Conservation (phyloP, 164 flowering plant genomes). For the Cinnamomum chago region DNA sequence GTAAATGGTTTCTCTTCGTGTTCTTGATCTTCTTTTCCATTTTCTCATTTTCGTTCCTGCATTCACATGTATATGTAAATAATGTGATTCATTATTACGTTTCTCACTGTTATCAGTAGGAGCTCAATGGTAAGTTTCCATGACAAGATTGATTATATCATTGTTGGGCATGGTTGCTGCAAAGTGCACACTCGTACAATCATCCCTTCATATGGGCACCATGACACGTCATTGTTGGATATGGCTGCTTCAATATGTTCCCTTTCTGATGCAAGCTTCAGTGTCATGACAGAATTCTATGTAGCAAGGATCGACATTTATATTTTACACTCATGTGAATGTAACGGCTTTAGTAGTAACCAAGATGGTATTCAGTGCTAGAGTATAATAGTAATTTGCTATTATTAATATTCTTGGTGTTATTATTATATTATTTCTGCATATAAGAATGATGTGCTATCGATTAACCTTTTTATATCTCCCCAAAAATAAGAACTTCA, state of each 20-base stretch:
- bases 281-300: too few relatives aligned
- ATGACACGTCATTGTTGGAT: not conserved
- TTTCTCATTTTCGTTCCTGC: not conserved
- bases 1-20: conserved; percentile 26
- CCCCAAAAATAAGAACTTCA: not conserved
- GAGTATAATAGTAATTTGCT: too few relatives aligned
- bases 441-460: too few relatives aligned
- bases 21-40: not conserved
- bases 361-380: too few relatives aligned
- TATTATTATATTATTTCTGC: too few relatives aligned
- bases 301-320: too few relatives aligned
- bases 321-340: too few relatives aligned
- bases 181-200: not conserved
- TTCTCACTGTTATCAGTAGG: not conserved
- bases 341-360: too few relatives aligned
- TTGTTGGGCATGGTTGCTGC: not conserved
- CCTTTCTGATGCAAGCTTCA: not conserved
- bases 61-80: not conserved
- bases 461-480: too few relatives aligned
- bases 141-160: not conserved
- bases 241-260: not conserved
- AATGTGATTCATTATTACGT: not conserved
- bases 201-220: not conserved
- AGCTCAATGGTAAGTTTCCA: not conserved
- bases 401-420: too few relatives aligned